phyloP scores from a whole-genome alignment of 2,329 filamentous ascomycete species.

The Diplodia mutila region DNA sequence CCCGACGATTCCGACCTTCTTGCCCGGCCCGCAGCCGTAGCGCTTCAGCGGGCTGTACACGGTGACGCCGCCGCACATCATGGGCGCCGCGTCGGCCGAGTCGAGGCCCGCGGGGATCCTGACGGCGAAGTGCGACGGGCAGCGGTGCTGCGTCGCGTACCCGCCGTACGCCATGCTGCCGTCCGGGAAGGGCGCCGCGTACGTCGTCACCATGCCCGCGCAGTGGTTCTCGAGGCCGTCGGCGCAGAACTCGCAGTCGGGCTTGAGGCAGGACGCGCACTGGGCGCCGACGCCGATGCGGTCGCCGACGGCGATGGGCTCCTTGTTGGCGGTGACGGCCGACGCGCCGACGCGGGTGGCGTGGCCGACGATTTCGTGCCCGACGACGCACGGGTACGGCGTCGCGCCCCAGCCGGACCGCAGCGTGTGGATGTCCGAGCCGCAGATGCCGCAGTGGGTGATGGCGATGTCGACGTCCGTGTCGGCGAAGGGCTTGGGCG shows the following conservation, averaged over 20 bases:
- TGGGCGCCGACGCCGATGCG: constrained; percentile 59
- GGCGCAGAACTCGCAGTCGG: constrained; percentile 58
- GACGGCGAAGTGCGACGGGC: constrained; percentile 61
- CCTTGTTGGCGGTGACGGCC: constrained; percentile 29
- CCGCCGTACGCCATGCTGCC: constrained; percentile 69
- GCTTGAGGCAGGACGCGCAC: constrained; percentile 51
- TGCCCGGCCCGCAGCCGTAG: constrained; percentile 70
- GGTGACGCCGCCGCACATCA: constrained; percentile 79
- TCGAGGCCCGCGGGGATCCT: constrained; percentile 61
- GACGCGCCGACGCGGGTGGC: constrained; percentile 39
- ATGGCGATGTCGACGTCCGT: constrained; percentile 40
- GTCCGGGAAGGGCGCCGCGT: constrained; percentile 60
- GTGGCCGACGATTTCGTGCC: constrained; percentile 49
- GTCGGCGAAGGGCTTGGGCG: constrained; percentile 47
- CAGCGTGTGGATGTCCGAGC: constrained; percentile 39
- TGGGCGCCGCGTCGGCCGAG: constrained; percentile 63
- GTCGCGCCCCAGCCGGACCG: constrained; percentile 48
- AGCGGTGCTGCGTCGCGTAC: constrained; percentile 61
- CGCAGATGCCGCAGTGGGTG: constrained; percentile 30
- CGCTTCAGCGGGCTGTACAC: constrained; percentile 71
- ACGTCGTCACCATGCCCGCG: constrained; percentile 58
- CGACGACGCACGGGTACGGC: constrained; percentile 48
- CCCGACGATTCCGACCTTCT: constrained; percentile 71
- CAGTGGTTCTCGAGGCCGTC: constrained; percentile 50
- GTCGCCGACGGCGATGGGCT: constrained; percentile 62